These are phyloP conservation scores for Xylaria multiplex DNA, from an alignment of 2,329 filamentous ascomycete species.

Conservation along the genomic window DNA sequence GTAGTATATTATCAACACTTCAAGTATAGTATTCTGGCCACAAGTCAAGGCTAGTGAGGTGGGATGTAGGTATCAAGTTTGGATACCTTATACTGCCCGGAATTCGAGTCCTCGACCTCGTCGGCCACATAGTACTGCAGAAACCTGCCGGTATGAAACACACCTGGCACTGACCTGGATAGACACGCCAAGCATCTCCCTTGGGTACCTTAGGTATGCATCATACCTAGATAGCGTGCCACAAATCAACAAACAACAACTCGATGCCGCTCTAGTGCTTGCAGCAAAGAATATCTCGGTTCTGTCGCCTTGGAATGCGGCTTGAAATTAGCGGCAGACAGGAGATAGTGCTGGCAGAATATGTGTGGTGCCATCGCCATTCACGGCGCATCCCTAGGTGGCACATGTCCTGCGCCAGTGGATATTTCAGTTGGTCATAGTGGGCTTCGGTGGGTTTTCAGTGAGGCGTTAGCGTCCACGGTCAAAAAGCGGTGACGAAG, in stretches of 20 bases:
- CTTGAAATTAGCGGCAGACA: constrained; percentile 38
- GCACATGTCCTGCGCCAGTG: constrained; percentile 23
- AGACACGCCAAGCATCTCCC: background rate
- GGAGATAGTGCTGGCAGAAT: constrained; percentile 31
- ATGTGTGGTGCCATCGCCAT: constrained; percentile 27
- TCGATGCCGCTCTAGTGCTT: constrained; percentile 21
- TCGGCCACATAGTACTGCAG: constrained; percentile 15
- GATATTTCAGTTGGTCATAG: constrained; percentile 34
- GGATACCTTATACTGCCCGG: constrained; percentile 11
- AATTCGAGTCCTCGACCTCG: constrained; percentile 9
- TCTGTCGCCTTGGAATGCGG: constrained; percentile 27
- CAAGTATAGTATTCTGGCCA: background rate
- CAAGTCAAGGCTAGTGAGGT: background rate
- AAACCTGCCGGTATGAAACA: constrained; percentile 21
- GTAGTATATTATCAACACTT: no score
- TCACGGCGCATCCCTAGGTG: background rate
- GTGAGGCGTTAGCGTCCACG: constrained; percentile 24
- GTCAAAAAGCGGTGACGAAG: constrained; percentile 47
- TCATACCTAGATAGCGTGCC: constrained; percentile 6
- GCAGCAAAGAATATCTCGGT: constrained; percentile 18
- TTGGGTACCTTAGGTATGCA: background rate
- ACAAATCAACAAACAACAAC: constrained; percentile 3
- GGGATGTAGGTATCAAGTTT: constrained; percentile 4
- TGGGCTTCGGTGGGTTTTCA: constrained; percentile 31
- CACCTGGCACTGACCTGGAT: constrained; percentile 2